Percentiles rank a stretch among this genome's conserved stretches.
phyloP scores from a whole-genome alignment of 1,284 basidiomycete species.

The Cutaneotrichosporon cyanovorans region DNA sequence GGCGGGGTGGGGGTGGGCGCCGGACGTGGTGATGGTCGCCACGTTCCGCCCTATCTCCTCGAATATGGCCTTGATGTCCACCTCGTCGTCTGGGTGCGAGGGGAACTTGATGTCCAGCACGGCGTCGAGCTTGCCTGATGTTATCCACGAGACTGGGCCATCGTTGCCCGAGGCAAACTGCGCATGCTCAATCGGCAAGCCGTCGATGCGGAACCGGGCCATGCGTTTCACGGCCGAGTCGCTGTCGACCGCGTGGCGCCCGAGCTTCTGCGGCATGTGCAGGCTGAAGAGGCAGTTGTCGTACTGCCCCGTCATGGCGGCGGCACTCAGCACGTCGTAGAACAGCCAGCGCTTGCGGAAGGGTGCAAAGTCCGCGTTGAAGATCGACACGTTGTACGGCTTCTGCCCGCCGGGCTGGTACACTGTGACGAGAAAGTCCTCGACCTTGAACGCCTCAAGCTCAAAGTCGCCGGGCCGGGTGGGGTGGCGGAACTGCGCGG shows the following conservation, averaged over 20 bases:
- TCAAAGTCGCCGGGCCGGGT: slow-evolving; percentile 80
- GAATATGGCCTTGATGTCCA: slow-evolving; percentile 78
- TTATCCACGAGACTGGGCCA: slow-evolving; percentile 94
- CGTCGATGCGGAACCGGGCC: slow-evolving; percentile 94
- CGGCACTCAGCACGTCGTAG: slow-evolving; percentile 84
- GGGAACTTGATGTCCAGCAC: slow-evolving; percentile 98
- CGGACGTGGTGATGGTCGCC: slow-evolving; percentile 43
- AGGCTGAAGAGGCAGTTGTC: slow-evolving; percentile 97
- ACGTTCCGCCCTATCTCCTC: slow-evolving; percentile 87
- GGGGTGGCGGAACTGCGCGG: slow-evolving; percentile 68
- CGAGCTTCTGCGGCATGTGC: slow-evolving; percentile 93
- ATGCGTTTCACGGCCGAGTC: slow-evolving; percentile 74
- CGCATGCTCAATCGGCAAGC: slow-evolving; percentile 92
- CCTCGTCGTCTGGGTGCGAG: slow-evolving; percentile 60
- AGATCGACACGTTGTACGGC: slow-evolving; percentile 91
- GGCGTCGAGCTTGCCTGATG: slow-evolving; percentile 89
- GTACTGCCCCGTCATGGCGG: slow-evolving; percentile 92
- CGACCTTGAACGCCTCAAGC: slow-evolving; percentile 77
- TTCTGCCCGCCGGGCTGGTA: slow-evolving; percentile 90
- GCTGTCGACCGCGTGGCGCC: slow-evolving; percentile 62
- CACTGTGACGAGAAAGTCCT: slow-evolving; percentile 89
- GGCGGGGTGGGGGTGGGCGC: slow-evolving; percentile 36
- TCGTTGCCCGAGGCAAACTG: slow-evolving; percentile 69
- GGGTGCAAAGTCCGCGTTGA: slow-evolving; percentile 77
- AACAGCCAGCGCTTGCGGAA: slow-evolving; percentile 93